Percentiles rank a stretch among this genome's conserved stretches.
phyloP scores from a whole-genome alignment of 768 basidiomycete species.

The Mycena galopus region DNA sequence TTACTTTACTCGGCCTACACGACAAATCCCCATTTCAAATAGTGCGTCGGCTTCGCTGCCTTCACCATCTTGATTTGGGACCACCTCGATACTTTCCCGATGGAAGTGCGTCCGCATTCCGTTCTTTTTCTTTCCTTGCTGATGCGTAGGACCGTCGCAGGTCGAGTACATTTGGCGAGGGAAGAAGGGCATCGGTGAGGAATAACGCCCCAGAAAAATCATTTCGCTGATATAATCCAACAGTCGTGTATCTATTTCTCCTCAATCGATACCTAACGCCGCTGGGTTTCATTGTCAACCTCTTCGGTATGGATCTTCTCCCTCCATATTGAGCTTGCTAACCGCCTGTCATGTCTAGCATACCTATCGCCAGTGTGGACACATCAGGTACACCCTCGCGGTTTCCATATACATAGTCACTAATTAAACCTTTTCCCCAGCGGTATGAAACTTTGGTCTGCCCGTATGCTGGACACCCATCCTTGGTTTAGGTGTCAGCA shows the following conservation, averaged over 20 bases:
- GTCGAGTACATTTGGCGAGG: slow-evolving; percentile 69
- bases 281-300: slow-evolving; percentile 70
- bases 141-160: slow-evolving; percentile 35
- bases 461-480: background rate
- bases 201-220: background rate
- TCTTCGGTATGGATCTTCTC: slow-evolving; percentile 52
- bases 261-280: slow-evolving; percentile 77
- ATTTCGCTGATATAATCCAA: background rate
- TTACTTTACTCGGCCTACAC: background rate
- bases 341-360: slow-evolving; percentile 41
- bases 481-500: slow-evolving; percentile 51
- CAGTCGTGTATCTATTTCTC: slow-evolving; percentile 60
- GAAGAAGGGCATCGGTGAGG: slow-evolving; percentile 60
- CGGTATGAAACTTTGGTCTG: slow-evolving; percentile 5
- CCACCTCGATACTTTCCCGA: slow-evolving; percentile 64
- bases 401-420: background rate
- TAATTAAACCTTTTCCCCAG: slow-evolving; percentile 3
- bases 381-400: slow-evolving; percentile 45
- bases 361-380: slow-evolving; percentile 59
- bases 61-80: slow-evolving; percentile 58
- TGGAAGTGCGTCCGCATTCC: slow-evolving; percentile 50
- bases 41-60: slow-evolving; percentile 51
- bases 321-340: background rate
- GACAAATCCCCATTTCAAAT: background rate
- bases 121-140: background rate